Percentiles rank a stretch among this genome's conserved stretches.
phyloP scores from a whole-genome alignment of 495 filamentous ascomycete species.

The Trichocladium uniseriatum region DNA sequence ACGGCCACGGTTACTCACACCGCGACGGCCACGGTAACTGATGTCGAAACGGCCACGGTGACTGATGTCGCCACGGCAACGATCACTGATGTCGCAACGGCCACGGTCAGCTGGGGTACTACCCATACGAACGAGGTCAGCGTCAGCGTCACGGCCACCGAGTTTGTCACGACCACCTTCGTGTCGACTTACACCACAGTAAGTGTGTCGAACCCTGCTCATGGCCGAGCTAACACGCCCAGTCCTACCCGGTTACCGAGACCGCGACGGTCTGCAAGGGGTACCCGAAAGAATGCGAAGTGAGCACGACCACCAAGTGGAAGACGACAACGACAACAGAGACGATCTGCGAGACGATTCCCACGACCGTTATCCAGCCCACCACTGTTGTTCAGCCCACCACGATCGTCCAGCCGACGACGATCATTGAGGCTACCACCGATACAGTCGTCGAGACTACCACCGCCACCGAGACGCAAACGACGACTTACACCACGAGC shows the following conservation, averaged over 20 bases:
- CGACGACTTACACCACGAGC: no score
- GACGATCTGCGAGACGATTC: conserved; percentile 6
- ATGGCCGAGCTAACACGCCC: conserved; percentile 2
- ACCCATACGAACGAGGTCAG: conserved; percentile 2
- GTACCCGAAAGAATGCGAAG: conserved; percentile 13
- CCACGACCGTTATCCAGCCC: conserved; percentile 11
- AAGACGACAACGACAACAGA: conserved; percentile 16
- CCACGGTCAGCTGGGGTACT: not conserved
- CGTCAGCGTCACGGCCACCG: conserved; percentile 12
- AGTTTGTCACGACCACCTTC: conserved; percentile 14
- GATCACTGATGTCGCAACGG: conserved; percentile 4
- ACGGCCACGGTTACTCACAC: not conserved
- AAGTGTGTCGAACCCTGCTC: not conserved
- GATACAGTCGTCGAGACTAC: not conserved
- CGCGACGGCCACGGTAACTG: conserved; percentile 2
- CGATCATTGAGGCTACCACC: conserved; percentile 4
- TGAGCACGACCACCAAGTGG: conserved; percentile 20
- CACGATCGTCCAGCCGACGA: conserved; percentile 5
- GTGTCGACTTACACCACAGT: conserved; percentile 16
- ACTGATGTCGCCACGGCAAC: not conserved
- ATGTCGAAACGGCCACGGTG: conserved; percentile 1
- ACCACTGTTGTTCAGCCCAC: conserved; percentile 6
- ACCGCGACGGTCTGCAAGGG: conserved; percentile 17
- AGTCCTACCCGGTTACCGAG: conserved; percentile 16
- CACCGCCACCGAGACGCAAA: no score